A percentile compares a stretch with the other conserved stretches of the same genome.
Conservation (phyloP, 129 eudicot genomes). For the Mikania micrantha region DNA sequence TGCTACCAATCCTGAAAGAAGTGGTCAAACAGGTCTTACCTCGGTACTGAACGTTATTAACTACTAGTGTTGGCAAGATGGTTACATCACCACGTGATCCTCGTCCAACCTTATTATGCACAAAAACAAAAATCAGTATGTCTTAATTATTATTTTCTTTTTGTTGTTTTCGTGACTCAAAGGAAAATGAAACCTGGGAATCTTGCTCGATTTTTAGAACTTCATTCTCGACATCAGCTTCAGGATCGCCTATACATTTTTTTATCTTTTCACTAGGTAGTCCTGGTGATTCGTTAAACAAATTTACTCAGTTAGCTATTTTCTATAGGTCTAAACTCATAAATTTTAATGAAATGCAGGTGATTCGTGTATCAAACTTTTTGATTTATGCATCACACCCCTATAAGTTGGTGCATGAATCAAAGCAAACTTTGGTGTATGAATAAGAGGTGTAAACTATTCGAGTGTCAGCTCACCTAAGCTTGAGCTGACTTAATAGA, state of each 20-base stretch:
- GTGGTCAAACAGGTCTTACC: constrained; percentile 40
- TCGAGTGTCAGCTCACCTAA: too few relatives aligned
- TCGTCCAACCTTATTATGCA: constrained; percentile 57
- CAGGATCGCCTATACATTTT: constrained; percentile 90
- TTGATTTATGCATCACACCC: neutral
- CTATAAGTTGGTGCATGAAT: neutral
- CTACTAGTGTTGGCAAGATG: constrained; percentile 88
- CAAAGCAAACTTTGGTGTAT: neutral
- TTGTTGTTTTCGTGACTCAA: neutral
- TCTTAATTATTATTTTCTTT: too few relatives aligned
- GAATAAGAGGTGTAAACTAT: neutral
- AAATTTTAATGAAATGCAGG: neutral
- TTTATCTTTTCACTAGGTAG: constrained; percentile 70
- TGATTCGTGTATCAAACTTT: neutral
- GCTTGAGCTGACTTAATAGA: too few relatives aligned
- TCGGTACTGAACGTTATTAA: constrained; percentile 81
- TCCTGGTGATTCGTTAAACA: constrained; percentile 32
- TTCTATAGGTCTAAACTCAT: too few relatives aligned
- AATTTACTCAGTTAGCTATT: neutral
- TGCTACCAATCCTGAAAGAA: neutral
- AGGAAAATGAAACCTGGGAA: constrained; percentile 51
- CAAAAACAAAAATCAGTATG: neutral
- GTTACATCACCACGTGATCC: constrained; percentile 97
- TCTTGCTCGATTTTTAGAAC: constrained; percentile 86
- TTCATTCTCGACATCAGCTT: constrained; percentile 83